Base-by-base conservation (phyloP, 2,329 filamentous ascomycete genomes). In the Capronia epimyces region DNA sequence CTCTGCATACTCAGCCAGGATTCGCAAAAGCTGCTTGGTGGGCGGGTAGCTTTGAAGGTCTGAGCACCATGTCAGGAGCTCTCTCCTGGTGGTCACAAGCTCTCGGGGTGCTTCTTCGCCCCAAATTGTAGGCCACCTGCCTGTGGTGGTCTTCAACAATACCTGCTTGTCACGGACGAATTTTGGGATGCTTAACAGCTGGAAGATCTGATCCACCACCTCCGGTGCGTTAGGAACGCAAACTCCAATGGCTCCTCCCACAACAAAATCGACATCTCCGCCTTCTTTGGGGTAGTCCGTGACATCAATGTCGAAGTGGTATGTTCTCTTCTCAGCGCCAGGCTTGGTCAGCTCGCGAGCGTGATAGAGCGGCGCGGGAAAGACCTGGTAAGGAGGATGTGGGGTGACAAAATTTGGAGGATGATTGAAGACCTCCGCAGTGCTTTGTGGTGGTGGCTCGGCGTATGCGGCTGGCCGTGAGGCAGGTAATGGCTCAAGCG, bases 101-200 rank as follows among this genome's bases (percentile, higher is more conserved):
- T 93, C 84, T 50, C 93, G 82, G 5, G 90, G 71, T 68, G 87
- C 72, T 16, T 97, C 91, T 1, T 95, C 88, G 36, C 91, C 93
- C 93, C 93, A 98, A 43, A 98, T 94, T 0, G 93, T 98, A 3
- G 93, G 93, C 91, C 91, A 98, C 43, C 93, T 80, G 27, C 91
- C 91, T 54, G 77, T 80, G 29, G 78, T 81, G 0, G 93, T 97
- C 67, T 83, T 83, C 60, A 97, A 72, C 15, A 86, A 74, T 15
- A 95, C 79, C 12, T 86, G 84, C 75, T 88, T 93, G 71, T 95
- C 87, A 24, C 93, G 85, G 53, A 93, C 76, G 64, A 85, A 87
- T 31, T 82, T 84, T 2, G 90, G 90, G 18, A 97, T 78, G 61
- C 87, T 78, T 15, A 98, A 81, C 20, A 85, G 74, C 64, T 96